phyloP scores from a whole-genome alignment of 2,329 filamentous ascomycete genomes.

The Zasmidium citrigriseum region DNA sequence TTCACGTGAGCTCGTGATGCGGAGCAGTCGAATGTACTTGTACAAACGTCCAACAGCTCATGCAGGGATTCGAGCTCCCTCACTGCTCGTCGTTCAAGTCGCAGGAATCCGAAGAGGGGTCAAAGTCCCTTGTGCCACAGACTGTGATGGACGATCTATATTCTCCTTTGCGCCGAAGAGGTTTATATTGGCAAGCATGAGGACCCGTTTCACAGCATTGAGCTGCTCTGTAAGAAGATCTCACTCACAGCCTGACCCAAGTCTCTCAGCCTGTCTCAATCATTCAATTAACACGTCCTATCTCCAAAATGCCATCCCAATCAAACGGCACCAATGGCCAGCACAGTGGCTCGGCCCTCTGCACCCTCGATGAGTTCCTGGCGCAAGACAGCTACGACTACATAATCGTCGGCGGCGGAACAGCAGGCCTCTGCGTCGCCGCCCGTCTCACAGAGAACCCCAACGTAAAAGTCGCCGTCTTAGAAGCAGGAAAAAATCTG shows the following conservation, averaged over 20 bases:
- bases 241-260: neutral
- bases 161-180: neutral
- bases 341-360: conserved; percentile 26
- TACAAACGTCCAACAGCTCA: neutral
- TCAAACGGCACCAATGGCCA: conserved; percentile 12
- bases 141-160: neutral
- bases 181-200: neutral
- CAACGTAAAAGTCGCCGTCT: conserved; percentile 33
- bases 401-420: conserved; percentile 32
- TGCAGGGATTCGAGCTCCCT: neutral
- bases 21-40: neutral
- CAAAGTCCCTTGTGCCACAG: neutral
- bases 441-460: conserved; percentile 31
- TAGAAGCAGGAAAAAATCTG: conserved; percentile 35
- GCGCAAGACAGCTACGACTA: conserved; percentile 28
- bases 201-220: neutral
- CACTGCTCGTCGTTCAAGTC: neutral
- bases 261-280: no score
- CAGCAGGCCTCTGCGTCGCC: conserved; percentile 32
- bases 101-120: neutral
- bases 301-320: neutral
- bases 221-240: neutral
- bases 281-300: no score
- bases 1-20: neutral
- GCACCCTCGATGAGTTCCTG: conserved; percentile 30